Conservation (phyloP, 352 stramenopile species). For the Thalassiosira exigua region DNA sequence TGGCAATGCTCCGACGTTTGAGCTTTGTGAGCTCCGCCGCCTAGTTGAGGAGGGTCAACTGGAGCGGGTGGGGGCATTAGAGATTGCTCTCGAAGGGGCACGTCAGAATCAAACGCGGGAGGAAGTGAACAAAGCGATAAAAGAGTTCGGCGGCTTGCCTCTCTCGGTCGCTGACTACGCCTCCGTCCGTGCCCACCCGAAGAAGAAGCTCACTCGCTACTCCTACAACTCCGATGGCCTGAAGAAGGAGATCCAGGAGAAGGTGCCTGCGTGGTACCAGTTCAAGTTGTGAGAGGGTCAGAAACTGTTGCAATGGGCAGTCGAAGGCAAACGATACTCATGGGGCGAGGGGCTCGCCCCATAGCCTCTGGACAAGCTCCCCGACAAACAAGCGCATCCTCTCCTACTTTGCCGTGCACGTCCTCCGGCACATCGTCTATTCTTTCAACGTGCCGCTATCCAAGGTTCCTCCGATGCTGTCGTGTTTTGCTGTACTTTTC, state of each 20-base stretch:
- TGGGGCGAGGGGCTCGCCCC: background rate
- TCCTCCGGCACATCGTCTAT: too few relatives aligned
- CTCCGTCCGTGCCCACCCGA: too few relatives aligned
- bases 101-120: too few relatives aligned
- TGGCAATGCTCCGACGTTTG: too few relatives aligned
- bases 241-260: background rate
- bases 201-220: background rate
- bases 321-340: background rate
- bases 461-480: too few relatives aligned
- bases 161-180: background rate
- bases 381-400: slow-evolving; percentile 1
- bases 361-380: background rate
- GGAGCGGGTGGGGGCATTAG: too few relatives aligned
- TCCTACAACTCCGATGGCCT: slow-evolving; percentile 1
- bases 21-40: background rate
- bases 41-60: background rate
- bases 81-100: too few relatives aligned
- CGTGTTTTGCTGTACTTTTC: background rate
- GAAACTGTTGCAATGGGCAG: too few relatives aligned
- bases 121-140: background rate
- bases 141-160: background rate
- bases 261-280: background rate
- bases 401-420: background rate
- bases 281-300: too few relatives aligned
- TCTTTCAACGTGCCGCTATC: too few relatives aligned